A percentile compares a stretch with the other conserved stretches of the same genome.
phyloP scores from a whole-genome alignment of 2,329 filamentous ascomycete genomes.

The Epichloe scottii region DNA sequence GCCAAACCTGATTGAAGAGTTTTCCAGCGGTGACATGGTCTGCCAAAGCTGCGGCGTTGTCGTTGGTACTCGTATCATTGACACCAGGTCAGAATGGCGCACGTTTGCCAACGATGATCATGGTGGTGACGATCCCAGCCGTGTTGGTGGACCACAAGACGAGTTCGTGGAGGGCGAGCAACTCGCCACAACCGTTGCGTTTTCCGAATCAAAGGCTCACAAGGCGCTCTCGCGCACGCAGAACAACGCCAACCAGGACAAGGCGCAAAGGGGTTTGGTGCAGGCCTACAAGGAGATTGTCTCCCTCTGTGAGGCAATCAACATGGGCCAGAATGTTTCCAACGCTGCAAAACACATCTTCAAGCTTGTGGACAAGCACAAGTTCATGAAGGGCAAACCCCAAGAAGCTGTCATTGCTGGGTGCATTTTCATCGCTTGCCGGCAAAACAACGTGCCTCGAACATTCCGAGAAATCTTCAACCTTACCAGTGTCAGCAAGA shows the following conservation, averaged over 20 bases:
- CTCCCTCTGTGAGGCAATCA: conserved; percentile 72
- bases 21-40: conserved; percentile 83
- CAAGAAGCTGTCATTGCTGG: conserved; percentile 89
- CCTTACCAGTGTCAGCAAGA: conserved; percentile 87
- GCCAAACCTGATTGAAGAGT: conserved; percentile 89
- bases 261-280: conserved; percentile 68
- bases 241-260: conserved; percentile 75
- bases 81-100: conserved; percentile 95
- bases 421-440: conserved; percentile 95
- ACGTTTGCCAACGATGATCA: conserved; percentile 98
- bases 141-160: conserved; percentile 91
- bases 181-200: conserved; percentile 78
- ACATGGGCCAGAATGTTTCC: conserved; percentile 66
- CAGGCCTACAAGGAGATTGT: conserved; percentile 85
- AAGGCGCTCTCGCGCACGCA: conserved; percentile 73
- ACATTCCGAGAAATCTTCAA: conserved; percentile 93
- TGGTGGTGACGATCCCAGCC: conserved; percentile 89
- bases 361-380: conserved; percentile 87
- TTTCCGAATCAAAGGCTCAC: conserved; percentile 58
- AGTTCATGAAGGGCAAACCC: conserved; percentile 89
- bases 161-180: conserved; percentile 82
- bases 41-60: conserved; percentile 88
- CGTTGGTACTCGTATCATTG: conserved; percentile 80
- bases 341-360: conserved; percentile 91
- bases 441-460: conserved; percentile 73